Evolutionary conservation across 306 rosid genomes (phyloP), one percentile per base, ranked within the genome.

Genomic region (Pyrus bretschneideri): DNA sequence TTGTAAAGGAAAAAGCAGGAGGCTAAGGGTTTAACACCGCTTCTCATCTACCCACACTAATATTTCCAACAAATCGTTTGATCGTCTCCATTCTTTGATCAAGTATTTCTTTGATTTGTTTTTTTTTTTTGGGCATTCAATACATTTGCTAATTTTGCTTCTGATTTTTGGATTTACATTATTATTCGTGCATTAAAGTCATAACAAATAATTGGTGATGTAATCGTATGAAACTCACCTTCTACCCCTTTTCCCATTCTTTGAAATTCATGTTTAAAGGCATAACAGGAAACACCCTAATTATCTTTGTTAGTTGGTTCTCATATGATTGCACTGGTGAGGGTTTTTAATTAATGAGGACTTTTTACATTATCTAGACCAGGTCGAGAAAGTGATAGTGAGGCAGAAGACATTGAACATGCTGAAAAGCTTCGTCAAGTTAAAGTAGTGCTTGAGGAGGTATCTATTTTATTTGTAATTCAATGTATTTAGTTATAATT

Each of bases 391-490:
- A 90, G 97, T 85, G 97, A 95, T 69, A 89, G 91, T 78, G 99
- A 95, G 78, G 91, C 97, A 31, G 97, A 95, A 87, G 97, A 92
- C 87, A 44, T 95, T 70, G 98, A 92, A 80, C 99, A 92, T 89
- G 92, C 96, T 82, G 99, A 95, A 88, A 95, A 89, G 89, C 97
- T 95, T 71, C 97, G 96, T 69, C 99, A 95, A 89, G 99, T 95
- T 80, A 95, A 92, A 89, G 99, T 96, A 46, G 97, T 95, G 76
- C 99, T 95, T 65, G 99, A 95, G 86, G 99, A 95, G 97, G 99
- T 92, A 57, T 21, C 19, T 74, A n/a, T 22, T 74, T 80, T 76
- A 38, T 45, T 75, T 44, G 23, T 38, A 17, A 35, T 33, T 15
- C 14, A 27, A 63, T 11, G 7, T 63, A 17, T 30, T 30, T n/a